Conservation (phyloP, 2,329 filamentous ascomycete species). For the Geosmithia morbida region DNA sequence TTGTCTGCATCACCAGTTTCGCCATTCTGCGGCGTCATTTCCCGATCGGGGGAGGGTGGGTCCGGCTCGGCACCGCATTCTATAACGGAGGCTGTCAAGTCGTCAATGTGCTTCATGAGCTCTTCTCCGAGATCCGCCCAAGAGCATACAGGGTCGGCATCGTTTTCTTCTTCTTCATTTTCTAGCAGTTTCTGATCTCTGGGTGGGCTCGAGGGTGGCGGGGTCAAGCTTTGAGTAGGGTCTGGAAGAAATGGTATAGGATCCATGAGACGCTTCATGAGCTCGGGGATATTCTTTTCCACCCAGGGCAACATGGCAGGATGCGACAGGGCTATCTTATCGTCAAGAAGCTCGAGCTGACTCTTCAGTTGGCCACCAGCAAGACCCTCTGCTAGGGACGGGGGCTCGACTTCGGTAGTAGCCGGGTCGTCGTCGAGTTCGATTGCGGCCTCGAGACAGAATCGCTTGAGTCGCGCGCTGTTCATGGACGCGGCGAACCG, state of each 20-base stretch:
- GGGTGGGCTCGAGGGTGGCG: conserved; percentile 9
- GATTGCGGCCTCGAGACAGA: conserved; percentile 50
- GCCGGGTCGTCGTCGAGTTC: conserved; percentile 54
- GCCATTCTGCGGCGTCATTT: conserved; percentile 5
- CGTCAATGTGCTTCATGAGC: conserved; percentile 16
- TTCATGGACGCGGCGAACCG: conserved; percentile 43
- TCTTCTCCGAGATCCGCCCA: conserved; percentile 19
- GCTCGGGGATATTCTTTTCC: conserved; percentile 32
- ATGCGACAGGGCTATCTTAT: conserved; percentile 42
- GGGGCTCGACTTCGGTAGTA: conserved; percentile 45
- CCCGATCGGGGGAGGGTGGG: conserved; percentile 10
- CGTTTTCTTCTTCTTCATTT: background rate
- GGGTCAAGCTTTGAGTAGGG: conserved; percentile 24
- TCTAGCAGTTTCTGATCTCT: conserved; percentile 1
- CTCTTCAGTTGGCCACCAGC: conserved; percentile 47
- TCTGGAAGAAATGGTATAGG: conserved; percentile 49
- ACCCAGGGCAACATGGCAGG: conserved; percentile 44
- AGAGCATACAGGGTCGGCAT: conserved; percentile 5
- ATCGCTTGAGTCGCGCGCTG: conserved; percentile 42
- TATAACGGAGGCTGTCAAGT: conserved; percentile 12
- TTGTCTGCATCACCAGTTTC: background rate
- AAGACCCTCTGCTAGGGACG: conserved; percentile 47
- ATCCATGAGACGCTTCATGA: conserved; percentile 40
- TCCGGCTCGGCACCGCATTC: conserved; percentile 14
- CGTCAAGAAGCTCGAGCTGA: conserved; percentile 35